Base-by-base conservation (phyloP, 148 eudicot species). In the Fagopyrum homotropicum region DNA sequence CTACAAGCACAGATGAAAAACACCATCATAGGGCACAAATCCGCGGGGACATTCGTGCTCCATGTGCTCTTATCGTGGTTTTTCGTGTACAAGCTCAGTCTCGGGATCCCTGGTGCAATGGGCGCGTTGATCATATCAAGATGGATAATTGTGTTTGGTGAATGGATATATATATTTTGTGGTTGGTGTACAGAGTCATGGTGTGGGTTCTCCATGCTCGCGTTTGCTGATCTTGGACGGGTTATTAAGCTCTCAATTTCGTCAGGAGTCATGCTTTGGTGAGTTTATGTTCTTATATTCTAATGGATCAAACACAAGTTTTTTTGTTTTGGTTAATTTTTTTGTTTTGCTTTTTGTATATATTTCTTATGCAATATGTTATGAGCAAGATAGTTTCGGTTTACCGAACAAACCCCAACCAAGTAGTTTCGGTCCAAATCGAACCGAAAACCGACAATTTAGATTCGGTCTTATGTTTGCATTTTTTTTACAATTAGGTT, bases 1-100 rank as follows among this genome's bases (percentile, higher is more conserved):
- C 79, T 91, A 40, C 97, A 89, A 76, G 86, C 90, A 3, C 93
- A 89, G 51, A 78, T 86, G 45, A 91, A 88, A 87, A 89, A 91
- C 82, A 64, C 46, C 85, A 59, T 89, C 16, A 78, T 89, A 40
- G 90, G 81, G 0, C 86, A 85, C 83, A 77, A 89, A 15, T 75
- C 82, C 46, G 35, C 55, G 15, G 46, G 74, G 29, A 14, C 84
- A 74, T 84, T 86, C 56, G 57, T 75, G 0, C 45, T 84, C 40
- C 91, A 91, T 63, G 72, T 90, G 8, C 12, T 80, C 9, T 55
- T 85, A 74, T 89, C 97, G 1, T 91, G 93, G 91, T 14, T 71
- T 15, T 71, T 71, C 50, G 73, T 71, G 1, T 8, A 71, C 17
- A 48, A 71, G 40, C 16, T 71, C 15, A 17, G 12, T 10, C 14